Base-by-base conservation (phyloP, 2,329 filamentous ascomycete species). In the Nectriaceae sp. region DNA sequence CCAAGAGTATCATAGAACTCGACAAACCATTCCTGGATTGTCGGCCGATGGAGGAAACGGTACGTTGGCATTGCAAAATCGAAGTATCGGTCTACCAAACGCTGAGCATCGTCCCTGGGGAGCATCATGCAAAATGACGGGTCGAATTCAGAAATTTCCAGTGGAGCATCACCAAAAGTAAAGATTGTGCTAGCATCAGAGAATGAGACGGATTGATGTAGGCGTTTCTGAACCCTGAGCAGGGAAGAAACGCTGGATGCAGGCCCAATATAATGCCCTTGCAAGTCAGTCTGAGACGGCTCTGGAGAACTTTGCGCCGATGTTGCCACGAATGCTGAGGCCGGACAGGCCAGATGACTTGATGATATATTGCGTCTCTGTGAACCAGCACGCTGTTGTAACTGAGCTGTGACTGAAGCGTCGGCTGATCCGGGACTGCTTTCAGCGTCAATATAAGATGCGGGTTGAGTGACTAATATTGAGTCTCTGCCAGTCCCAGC, bases 31-130 rank as follows among this genome's bases (percentile, higher is more conserved):
- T 54, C 49, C 49, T 76, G 70, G 4, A 79, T 70, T 4, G 71
- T 75, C 0, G 74, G 72, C 3, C 77, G 67, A 56, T 80, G 77
- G 18, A 81, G 58, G 49, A 79, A 79, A 2, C 77, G 70, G 52
- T 81, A 77, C 0, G 78, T 80, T 2, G 79, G 76, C 38, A 78
- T 75, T 4, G 76, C 77, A 50, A 76, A 77, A 37, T 80, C 77
- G 56, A 81, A 80, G 47, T 81, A 81, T 10, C 76, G 61, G 24
- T 67, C 66, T 0, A 80, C 64, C 11, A 80, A 49, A 0, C 31
- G 33, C 18, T 56, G 49, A 13, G 55, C 57, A 8, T 60, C 62
- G 8, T 66, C 54, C 24, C 66, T 64, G 36, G 74, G 45, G 18
- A 70, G 66, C 52, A 79, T 40, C 51, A 70, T 53, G 19, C 64